Conservation (phyloP, 768 basidiomycete genomes). For the Suillus subaureus region DNA sequence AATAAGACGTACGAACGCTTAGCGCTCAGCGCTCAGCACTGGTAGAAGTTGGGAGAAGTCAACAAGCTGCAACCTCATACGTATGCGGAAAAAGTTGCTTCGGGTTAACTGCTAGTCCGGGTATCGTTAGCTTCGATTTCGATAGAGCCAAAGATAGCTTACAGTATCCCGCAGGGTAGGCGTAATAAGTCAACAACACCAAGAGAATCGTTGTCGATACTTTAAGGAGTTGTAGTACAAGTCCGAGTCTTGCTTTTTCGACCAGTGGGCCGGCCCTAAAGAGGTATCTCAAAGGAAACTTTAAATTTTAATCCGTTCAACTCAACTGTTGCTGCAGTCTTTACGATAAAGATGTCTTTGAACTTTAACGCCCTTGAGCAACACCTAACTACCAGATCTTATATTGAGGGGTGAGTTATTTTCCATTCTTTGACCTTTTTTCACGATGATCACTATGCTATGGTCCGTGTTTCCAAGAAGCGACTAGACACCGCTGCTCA, state of each 20-base stretch:
- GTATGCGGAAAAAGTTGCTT: background rate
- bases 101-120: background rate
- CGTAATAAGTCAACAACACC: background rate
- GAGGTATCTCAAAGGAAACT: conserved; percentile 15
- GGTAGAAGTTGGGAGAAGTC: background rate
- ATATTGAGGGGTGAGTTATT: conserved; percentile 86
- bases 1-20: background rate
- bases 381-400: conserved; percentile 86
- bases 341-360: conserved; percentile 54
- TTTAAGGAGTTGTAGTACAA: background rate
- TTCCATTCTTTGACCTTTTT: conserved; percentile 12
- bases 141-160: background rate
- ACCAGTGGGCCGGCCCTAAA: conserved; percentile 36
- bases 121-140: background rate
- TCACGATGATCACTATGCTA: conserved; percentile 74
- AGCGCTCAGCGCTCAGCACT: background rate
- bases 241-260: background rate
- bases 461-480: conserved; percentile 98
- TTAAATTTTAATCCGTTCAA: conserved; percentile 14
- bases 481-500: conserved; percentile 88
- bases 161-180: background rate
- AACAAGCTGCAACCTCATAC: background rate
- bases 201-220: background rate
- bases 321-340: background rate
- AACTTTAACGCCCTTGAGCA: conserved; percentile 77